Conservation (phyloP, 2,329 filamentous ascomycete genomes). For the Delphinella strobiligena region DNA sequence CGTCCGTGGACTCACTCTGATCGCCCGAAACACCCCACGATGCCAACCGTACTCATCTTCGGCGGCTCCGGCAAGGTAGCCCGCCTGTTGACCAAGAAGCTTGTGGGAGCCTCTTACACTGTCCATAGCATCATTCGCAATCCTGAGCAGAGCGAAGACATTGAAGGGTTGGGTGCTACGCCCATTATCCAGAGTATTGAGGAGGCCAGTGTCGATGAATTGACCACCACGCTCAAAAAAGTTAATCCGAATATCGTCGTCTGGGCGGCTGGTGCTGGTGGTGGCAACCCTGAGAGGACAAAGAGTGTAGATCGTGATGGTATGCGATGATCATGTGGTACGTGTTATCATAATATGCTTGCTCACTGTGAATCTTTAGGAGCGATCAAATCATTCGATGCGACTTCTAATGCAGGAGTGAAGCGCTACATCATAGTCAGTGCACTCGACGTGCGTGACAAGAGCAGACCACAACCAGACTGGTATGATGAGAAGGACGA, state of each 20-base stretch:
- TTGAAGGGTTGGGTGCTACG: constrained; percentile 28
- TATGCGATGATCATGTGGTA: not conserved
- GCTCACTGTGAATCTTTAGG: no score
- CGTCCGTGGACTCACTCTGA: no score
- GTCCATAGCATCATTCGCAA: constrained; percentile 24
- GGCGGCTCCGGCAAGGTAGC: constrained; percentile 24
- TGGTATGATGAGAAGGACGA: constrained; percentile 29
- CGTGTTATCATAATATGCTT: no score
- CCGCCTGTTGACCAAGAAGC: constrained; percentile 21
- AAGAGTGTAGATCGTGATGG: constrained; percentile 47
- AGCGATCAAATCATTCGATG: constrained; percentile 49
- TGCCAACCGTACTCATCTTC: constrained; percentile 20
- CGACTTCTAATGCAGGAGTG: constrained; percentile 43
- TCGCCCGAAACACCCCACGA: no score
- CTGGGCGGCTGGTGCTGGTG: constrained; percentile 21
- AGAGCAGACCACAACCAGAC: constrained; percentile 24
- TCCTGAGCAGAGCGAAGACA: constrained; percentile 20
- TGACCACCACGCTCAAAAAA: constrained; percentile 25
- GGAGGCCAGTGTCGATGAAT: constrained; percentile 23
- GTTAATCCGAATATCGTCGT: constrained; percentile 21
- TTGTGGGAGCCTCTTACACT: constrained; percentile 14
- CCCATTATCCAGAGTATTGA: constrained; percentile 34
- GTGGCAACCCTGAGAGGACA: constrained; percentile 40
- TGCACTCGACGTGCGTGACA: constrained; percentile 44
- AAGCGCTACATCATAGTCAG: constrained; percentile 55